Evolutionary conservation across 148 eudicot species (phyloP).

Genomic region (Chenopodium quinoa): DNA sequence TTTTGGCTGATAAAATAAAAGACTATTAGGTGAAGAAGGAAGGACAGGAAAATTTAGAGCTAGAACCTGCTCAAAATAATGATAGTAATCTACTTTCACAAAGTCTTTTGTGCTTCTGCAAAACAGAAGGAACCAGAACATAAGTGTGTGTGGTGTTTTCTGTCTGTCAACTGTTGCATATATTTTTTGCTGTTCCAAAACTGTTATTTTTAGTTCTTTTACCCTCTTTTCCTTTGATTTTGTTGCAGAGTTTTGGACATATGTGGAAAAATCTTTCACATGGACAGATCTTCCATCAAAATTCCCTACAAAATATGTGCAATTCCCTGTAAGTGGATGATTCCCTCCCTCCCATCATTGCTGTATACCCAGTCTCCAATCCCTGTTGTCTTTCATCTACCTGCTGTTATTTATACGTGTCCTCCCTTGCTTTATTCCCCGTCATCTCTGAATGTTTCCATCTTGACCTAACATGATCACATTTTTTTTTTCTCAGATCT

Average conservation of each 20-base stretch:
- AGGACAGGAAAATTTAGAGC: neutral
- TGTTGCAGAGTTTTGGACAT: conserved; percentile 91
- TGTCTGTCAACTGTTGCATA: neutral
- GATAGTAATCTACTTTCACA: neutral
- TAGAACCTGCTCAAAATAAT: neutral
- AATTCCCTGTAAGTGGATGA: conserved; percentile 73
- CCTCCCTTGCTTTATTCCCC: neutral
- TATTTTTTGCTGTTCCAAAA: neutral
- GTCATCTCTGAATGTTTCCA: neutral
- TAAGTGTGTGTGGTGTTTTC: neutral
- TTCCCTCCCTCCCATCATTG: neutral
- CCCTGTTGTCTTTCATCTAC: neutral
- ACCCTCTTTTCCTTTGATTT: neutral
- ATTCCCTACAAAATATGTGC: conserved; percentile 97
- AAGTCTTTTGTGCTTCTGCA: neutral
- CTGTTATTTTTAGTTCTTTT: neutral
- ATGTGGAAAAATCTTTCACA: conserved; percentile 89
- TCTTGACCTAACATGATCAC: neutral
- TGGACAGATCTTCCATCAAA: conserved; percentile 98
- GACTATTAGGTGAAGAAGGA: neutral
- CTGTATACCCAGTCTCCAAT: neutral
- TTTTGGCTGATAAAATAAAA: neutral
- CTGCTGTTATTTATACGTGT: neutral
- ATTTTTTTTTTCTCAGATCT: conserved; percentile 45
- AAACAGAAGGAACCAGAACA: neutral